Base-by-base conservation (phyloP, 164 flowering plant genomes). In the Umbilicus rupestris region DNA sequence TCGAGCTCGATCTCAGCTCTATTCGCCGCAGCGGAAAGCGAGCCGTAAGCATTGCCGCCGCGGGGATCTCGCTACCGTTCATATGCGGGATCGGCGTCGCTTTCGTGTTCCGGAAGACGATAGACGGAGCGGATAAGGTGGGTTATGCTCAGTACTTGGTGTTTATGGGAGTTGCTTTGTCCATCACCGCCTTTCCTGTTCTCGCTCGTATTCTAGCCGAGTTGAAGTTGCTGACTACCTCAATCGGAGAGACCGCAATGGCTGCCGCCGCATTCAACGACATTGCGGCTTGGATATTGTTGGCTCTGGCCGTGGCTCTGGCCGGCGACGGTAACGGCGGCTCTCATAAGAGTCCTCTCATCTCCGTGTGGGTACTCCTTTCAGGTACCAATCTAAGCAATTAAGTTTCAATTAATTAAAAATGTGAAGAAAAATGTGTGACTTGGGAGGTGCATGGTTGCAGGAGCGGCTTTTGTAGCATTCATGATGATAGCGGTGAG, bases 141-240 rank as follows among this genome's bases (percentile, higher is more conserved):
- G 14, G 26, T 5, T 37, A 31, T 0, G 58, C 29, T 7, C 68
- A 73, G 7, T 77, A 68, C 46, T 70, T 77, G 19, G 64, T 77
- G 33, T 77, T 77, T 74, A 74, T 77, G 77, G 80, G 80, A 16
- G 77, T 77, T 3, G 50, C 80, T 20, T 62, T 78, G 5, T 78
- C 80, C 46, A 75, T 75, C n/a, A 77, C 81, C 5, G 81, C 80
- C 6, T 78, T 78, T 33, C 80, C 80, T 5, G 80, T 78, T 59
- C 70, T 78, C 8, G 80, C 78, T 17, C 76, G 78, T 14, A 73
- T 78, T 33, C 65, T 78, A 0, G 81, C 81, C 7, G 81, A 78
- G 62, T 72, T 78, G 42, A 78, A 75, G 41, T 73, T 78, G 14
- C 70, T 78, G 7, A 78, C 78, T 5, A 78, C 76, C 2, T 73